Base-by-base conservation (phyloP, 768 basidiomycete genomes). In the Paxillus involutus region DNA sequence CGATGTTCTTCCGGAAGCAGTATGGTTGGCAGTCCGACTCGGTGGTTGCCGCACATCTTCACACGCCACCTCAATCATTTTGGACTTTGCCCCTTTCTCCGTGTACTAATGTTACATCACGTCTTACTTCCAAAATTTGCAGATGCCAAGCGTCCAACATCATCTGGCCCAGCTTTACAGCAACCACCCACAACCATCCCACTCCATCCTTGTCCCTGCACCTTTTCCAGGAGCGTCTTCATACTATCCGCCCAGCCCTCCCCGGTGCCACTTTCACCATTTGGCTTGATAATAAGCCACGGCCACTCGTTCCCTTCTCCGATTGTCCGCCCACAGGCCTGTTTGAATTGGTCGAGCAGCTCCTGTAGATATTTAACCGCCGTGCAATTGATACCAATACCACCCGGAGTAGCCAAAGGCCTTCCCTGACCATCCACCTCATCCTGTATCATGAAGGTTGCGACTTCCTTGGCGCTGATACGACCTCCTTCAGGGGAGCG, bases 321-420 rank as follows among this genome's bases (percentile, higher is more conserved):
- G 19, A 57, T 36, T 16, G 56, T 51, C 51, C 51, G 47, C 37
- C 42, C 41, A 61, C 59, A 60, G 16, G 58, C 62, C 43, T 57
- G 57, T 36, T 58, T 12, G 63, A 83, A 77, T 26, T 75, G 69
- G 4, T 41, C 56, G 21, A 80, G 59, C 21, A 86, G 63, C 0
- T 45, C 43, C 1, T 72, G 63, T n/a, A 88, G 56, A 59, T 75
- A 71, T 35, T 74, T 67, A 16, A 79, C 62, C 1, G 69, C 72
- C 0, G 88, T 87, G 68, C 89, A 94, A 65, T 94, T 92, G 58
- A 92, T 79, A 0, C 90, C 91, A 14, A 91, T 71, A 0, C 78
- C 88, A 32, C 72, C 68, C 0, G 85, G 86, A 37, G 62, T 52
- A 2, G 69, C 69, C 36, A 70, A 49, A 17, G 29, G 30, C 9